A percentile compares a stretch with the other conserved stretches of the same genome.
phyloP scores from a whole-genome alignment of 108 stramenopile species.

The Pseudonitzschia multiseries region DNA sequence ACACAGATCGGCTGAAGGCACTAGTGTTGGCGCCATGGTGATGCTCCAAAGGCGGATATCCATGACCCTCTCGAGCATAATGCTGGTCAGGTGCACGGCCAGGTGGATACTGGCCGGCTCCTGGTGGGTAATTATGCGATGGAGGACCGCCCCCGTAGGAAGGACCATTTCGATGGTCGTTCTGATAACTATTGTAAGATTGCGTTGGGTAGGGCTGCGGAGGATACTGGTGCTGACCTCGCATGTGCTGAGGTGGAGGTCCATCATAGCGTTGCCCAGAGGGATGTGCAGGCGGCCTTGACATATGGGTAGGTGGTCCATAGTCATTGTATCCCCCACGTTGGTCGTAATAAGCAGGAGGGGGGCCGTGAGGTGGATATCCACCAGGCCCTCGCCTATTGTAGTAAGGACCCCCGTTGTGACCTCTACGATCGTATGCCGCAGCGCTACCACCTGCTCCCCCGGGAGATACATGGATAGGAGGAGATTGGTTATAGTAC shows the following conservation, averaged over 20 bases:
- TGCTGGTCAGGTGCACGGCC: constrained; percentile 17
- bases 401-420: constrained; percentile 20
- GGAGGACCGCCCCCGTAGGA: constrained; percentile 22
- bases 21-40: constrained; percentile 12
- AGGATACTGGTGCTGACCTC: constrained; percentile 22
- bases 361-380: constrained; percentile 39
- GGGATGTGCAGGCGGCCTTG: constrained; percentile 8
- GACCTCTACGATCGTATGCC: constrained; percentile 13
- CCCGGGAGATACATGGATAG: constrained; percentile 32
- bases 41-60: constrained; percentile 23
- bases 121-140: constrained; percentile 20
- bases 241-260: constrained; percentile 8
- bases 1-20: constrained; percentile 48
- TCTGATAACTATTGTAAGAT: constrained; percentile 27
- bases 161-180: constrained; percentile 8
- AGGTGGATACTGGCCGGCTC: constrained; percentile 22
- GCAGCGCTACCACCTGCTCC: constrained; percentile 12
- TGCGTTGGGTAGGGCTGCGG: constrained; percentile 27
- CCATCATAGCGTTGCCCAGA: constrained; percentile 17
- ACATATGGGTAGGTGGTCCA: constrained; percentile 18
- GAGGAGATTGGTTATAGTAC: constrained; percentile 24
- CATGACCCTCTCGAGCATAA: constrained; percentile 10
- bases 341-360: constrained; percentile 25
- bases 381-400: constrained; percentile 58
- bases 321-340: constrained; percentile 12